Evolutionary conservation across 495 filamentous ascomycete species (phyloP), one percentile per base, ranked within the genome.

Genomic region (Hypoxylon subgilvum): DNA sequence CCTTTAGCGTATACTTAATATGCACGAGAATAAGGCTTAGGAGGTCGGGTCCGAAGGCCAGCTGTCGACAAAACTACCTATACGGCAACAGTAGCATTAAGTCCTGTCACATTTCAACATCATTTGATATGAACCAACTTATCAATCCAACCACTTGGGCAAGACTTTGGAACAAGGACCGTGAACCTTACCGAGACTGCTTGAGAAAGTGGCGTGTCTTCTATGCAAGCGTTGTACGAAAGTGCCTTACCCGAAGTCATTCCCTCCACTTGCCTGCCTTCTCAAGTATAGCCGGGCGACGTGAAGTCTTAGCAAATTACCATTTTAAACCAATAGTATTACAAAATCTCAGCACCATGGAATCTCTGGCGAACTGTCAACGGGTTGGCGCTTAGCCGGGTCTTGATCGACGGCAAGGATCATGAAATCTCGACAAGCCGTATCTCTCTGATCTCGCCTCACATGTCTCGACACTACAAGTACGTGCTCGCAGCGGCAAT

Each of bases 181-280:
- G 50, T 39, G 49, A 44, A 48, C 44, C 40, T 64, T 54, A 59
- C 61, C 61, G 61, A 64, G 45, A 44, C 48, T 39, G 6, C 61
- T 64, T 40, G 60, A 63, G 21, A 48, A 45, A 50, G 54, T 64
- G 61, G 61, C 61, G 54, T 52, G 50, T 59, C 61, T 55, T 58
- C 50, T 39, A 64, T 59, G 49, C 54, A 36, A 55, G 32, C 16
- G 61, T 64, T 41, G 49, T 22, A 64, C 61, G 31, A 55, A 30
- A 42, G 61, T 54, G 61, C 61, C 61, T 59, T 64, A 64, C 61
- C 61, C 61, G 61, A 64, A 65, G 57, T 44, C 45, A 16, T 43
- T 39, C 36, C 38, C 46, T 60, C 56, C 57, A 61, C 34, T 48
- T 65, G 40, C 41, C 46, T 65, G 25, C 41, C 54, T 21, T 46